A percentile compares a stretch with the other conserved stretches of the same genome.
Evolutionary conservation across 2,329 filamentous ascomycete species (phyloP).

Genomic region (Zymoseptoria passerinii): DNA sequence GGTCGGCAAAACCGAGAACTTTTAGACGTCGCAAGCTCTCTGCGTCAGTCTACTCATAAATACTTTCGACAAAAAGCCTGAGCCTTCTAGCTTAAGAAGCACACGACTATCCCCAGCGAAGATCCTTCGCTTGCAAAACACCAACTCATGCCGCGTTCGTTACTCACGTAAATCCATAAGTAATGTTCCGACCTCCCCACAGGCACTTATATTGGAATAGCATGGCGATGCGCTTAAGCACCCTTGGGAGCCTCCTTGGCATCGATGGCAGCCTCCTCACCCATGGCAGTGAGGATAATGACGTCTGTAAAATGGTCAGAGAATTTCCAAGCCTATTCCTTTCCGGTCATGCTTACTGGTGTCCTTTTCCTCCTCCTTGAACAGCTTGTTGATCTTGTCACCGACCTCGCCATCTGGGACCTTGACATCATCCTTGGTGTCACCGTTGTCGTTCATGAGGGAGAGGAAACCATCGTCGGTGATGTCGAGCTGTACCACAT

Average conservation of each 20-base stretch:
- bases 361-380: constrained; percentile 79
- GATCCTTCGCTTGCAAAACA: constrained; percentile 18
- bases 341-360: constrained; percentile 59
- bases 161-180: constrained; percentile 16
- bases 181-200: constrained; percentile 9
- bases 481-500: constrained; percentile 65
- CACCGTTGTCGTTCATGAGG: constrained; percentile 80
- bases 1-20: constrained; percentile 1
- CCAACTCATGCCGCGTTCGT: constrained; percentile 20
- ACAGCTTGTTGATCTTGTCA: constrained; percentile 75
- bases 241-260: constrained; percentile 76
- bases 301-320: constrained; percentile 52
- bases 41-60: constrained; percentile 19
- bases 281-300: constrained; percentile 90
- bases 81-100: constrained; percentile 16
- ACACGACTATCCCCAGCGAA: constrained; percentile 19
- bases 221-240: constrained; percentile 10
- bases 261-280: constrained; percentile 85
- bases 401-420: constrained; percentile 83
- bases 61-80: constrained; percentile 15
- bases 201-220: constrained; percentile 9
- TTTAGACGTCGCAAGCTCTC: constrained; percentile 10
- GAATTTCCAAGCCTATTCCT: neutral
- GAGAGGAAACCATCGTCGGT: constrained; percentile 90
- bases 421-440: constrained; percentile 91